Base-by-base conservation (phyloP, 2,329 filamentous ascomycete species). In the Leptographium flavum region DNA sequence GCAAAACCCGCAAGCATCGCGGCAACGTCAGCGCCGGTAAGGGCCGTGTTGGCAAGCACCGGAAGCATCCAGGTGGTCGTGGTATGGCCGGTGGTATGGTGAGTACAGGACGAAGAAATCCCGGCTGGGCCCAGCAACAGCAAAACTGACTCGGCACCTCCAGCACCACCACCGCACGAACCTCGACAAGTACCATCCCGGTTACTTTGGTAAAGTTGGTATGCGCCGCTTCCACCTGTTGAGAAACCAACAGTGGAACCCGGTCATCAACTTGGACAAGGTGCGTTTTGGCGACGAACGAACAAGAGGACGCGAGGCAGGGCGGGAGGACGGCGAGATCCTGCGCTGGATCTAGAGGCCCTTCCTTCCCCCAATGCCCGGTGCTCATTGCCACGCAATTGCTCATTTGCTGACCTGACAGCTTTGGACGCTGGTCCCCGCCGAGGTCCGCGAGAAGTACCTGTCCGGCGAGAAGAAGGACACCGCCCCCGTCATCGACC, bases 131-230 rank as follows among this genome's bases (percentile, higher is more conserved):
- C n/a, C 10, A 7, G n/a, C 9, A 7, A 19, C 7, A 21, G 9
- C 25, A 28, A 4, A 14, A n/a, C 43, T 47, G 28, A 41, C 38
- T 3, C 21, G 1, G 8, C 17, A n/a, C 8, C 5, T 27, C 19
- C 22, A 59, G 75, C 92, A 98, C 77, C 92, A 98, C 75, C 87
- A 93, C 81, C 73, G 86, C 58, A 94, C 86, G 64, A 94, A 93
- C 74, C 56, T 70, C 51, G 68, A 70, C 58, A 88, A 92, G 71
- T 93, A 90, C 81, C 86, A 94, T 66, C 87, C 90, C 53, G 92
- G 92, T 87, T 96, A 96, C 85, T 96, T 95, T 72, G 87, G 87
- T 73, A 94, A 95, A 76, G 85, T 90, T 59, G 83, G 84, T 73
- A 90, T 90, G 84, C 76, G 85, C 64, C 82, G 90, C 74, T 95